phyloP scores from a whole-genome alignment of 139 green algal species.

The Monoraphidium neglectum region DNA sequence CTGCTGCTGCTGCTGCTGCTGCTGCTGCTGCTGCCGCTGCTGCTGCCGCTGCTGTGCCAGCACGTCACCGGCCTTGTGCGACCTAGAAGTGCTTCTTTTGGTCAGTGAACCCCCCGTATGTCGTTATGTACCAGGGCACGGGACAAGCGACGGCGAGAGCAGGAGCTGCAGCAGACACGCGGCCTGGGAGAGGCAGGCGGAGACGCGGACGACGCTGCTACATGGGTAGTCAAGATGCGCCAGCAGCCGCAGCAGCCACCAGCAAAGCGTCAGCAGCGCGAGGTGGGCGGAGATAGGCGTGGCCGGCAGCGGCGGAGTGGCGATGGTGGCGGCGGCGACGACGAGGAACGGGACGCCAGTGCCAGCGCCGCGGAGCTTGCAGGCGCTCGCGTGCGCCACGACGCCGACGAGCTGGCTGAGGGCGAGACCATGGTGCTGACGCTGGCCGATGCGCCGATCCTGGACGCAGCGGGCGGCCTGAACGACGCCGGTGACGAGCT shows the following conservation, averaged over 20 bases:
- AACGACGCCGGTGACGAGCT: slow-evolving; percentile 78
- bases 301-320: neutral
- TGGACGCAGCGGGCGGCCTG: slow-evolving; percentile 74
- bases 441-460: slow-evolving; percentile 77
- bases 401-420: slow-evolving; percentile 61
- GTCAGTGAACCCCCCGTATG: no score
- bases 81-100: no score
- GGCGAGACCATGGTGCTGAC: slow-evolving; percentile 86
- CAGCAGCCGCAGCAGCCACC: no score
- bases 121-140: neutral
- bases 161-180: neutral
- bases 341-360: slow-evolving; percentile 37
- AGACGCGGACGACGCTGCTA: neutral
- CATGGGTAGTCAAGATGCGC: no score
- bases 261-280: no score
- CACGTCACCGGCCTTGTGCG: no score
- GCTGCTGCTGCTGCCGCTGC: neutral
- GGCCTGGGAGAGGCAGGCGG: neutral
- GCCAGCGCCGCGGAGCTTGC: slow-evolving; percentile 55
- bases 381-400: slow-evolving; percentile 50
- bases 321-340: slow-evolving; percentile 44
- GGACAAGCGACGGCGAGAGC: neutral
- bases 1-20: slow-evolving; percentile 12
- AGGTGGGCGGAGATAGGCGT: no score
- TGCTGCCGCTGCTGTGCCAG: neutral